phyloP scores from a whole-genome alignment of 352 stramenopile genomes.

The Pythium aphanidermatum region DNA sequence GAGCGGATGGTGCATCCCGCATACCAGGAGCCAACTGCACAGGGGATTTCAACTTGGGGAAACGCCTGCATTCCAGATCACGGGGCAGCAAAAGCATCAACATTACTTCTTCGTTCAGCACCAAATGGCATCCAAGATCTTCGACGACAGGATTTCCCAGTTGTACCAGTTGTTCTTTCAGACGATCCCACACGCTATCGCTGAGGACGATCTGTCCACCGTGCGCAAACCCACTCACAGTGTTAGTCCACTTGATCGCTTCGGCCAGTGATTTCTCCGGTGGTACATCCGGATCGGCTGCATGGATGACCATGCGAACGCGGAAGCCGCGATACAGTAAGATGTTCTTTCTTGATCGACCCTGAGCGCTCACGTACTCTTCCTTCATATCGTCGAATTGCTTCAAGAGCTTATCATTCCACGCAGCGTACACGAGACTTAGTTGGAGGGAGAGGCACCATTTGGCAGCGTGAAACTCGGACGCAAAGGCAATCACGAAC shows the following conservation, averaged over 20 bases:
- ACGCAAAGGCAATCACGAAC: constrained; percentile 80
- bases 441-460: constrained; percentile 84
- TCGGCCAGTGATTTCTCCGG: constrained; percentile 60
- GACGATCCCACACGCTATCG: constrained; percentile 78
- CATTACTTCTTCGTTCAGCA: constrained; percentile 67
- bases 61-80: constrained; percentile 68
- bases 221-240: constrained; percentile 75
- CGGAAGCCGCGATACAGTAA: constrained; percentile 80
- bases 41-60: constrained; percentile 65
- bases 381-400: constrained; percentile 81
- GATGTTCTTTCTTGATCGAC: constrained; percentile 45
- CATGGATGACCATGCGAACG: constrained; percentile 85
- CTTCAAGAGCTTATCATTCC: constrained; percentile 85
- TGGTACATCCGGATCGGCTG: constrained; percentile 42
- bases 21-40: constrained; percentile 71
- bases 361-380: constrained; percentile 25
- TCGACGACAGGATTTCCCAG: constrained; percentile 85
- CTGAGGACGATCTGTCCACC: constrained; percentile 82
- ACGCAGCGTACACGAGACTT: constrained; percentile 79
- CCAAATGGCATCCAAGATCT: constrained; percentile 69
- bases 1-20: constrained; percentile 73
- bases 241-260: constrained; percentile 82
- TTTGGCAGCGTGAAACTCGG: constrained; percentile 83
- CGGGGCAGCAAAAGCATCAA: constrained; percentile 77
- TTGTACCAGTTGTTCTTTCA: constrained; percentile 85